These are phyloP conservation scores for Pulveroboletus sp. DNA, from an alignment of 768 basidiomycete species.

Conservation along the genomic window DNA sequence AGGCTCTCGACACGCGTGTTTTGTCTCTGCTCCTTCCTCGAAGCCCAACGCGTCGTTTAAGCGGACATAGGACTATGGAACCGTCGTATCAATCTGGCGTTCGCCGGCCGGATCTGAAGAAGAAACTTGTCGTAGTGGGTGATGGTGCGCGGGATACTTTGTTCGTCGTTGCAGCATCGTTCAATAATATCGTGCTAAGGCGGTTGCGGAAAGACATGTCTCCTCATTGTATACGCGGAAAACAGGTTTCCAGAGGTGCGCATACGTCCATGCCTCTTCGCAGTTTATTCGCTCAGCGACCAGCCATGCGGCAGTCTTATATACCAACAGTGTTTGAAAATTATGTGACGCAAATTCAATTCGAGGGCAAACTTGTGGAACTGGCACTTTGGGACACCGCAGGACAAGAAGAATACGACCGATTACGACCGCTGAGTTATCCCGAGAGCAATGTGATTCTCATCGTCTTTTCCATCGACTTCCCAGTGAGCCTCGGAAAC, in stretches of 20 bases:
- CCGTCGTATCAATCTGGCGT: constrained; percentile 23
- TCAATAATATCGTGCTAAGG: constrained; percentile 42
- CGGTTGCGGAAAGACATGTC: constrained; percentile 91
- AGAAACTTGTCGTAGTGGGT: constrained; percentile 85
- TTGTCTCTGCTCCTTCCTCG: not conserved
- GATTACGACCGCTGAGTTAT: constrained; percentile 81
- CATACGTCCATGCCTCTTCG: constrained; percentile 5
- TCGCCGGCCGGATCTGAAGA: constrained; percentile 76
- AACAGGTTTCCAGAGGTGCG: constrained; percentile 94
- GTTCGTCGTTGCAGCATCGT: constrained; percentile 26
- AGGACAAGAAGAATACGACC: constrained; percentile 95
- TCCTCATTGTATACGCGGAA: constrained; percentile 94
- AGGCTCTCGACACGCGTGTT: constrained; percentile 3
- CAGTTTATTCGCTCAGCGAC: constrained; percentile 18
- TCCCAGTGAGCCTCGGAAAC: constrained; percentile 86
- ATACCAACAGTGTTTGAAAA: constrained; percentile 95
- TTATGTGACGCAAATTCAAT: constrained; percentile 84
- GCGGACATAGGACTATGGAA: constrained; percentile 21
- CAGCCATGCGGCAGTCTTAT: constrained; percentile 58
- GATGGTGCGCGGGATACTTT: constrained; percentile 58
- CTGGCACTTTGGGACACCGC: constrained; percentile 99
- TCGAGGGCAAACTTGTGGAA: constrained; percentile 87
- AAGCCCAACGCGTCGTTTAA: not conserved
- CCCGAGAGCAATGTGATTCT: constrained; percentile 90
- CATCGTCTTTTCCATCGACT: constrained; percentile 93